Conservation (phyloP, 1,139 yeast species). For the Magnusiomyces tetraspermus region DNA sequence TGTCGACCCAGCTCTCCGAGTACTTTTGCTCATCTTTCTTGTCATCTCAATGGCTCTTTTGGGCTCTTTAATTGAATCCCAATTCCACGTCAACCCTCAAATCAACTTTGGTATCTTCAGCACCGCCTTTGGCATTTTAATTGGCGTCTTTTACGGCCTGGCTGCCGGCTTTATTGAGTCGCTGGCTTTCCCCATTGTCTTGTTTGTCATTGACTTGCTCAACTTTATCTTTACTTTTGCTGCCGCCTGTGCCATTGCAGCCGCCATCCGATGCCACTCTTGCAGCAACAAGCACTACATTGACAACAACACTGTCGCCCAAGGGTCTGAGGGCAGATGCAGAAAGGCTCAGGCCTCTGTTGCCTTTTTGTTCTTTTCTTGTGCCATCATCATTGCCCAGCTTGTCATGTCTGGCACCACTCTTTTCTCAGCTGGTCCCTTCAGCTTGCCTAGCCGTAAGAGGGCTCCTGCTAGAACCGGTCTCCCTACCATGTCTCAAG, state of each 20-base stretch:
- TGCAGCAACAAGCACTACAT: slow-evolving; percentile 63
- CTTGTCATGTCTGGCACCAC: slow-evolving; percentile 51
- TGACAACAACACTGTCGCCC: slow-evolving; percentile 54
- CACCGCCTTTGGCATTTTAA: slow-evolving; percentile 72
- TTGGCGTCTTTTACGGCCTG: slow-evolving; percentile 72
- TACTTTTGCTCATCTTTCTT: slow-evolving; percentile 62
- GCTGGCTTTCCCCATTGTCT: slow-evolving; percentile 78
- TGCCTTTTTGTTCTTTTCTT: slow-evolving; percentile 85
- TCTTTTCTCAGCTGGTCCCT: slow-evolving; percentile 63
- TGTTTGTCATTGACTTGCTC: slow-evolving; percentile 69
- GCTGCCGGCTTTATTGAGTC: slow-evolving; percentile 68
- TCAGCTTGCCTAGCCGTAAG: slow-evolving; percentile 43
- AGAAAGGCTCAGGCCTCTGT: slow-evolving; percentile 89
- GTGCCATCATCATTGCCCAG: slow-evolving; percentile 65
- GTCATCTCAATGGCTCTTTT: slow-evolving; percentile 75
- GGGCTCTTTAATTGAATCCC: slow-evolving; percentile 69
- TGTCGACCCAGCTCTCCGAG: slow-evolving; percentile 68
- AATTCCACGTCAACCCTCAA: slow-evolving; percentile 54
- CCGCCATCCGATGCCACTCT: slow-evolving; percentile 76
- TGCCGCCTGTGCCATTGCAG: slow-evolving; percentile 90
- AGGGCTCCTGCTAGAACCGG: slow-evolving; percentile 60
- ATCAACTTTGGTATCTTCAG: slow-evolving; percentile 83
- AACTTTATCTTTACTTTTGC: slow-evolving; percentile 88
- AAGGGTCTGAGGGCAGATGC: slow-evolving; percentile 76
- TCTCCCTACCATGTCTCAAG: slow-evolving; percentile 48